These are phyloP conservation scores for Phytophthora podocarpi DNA, from an alignment of 352 stramenopile species.

Conservation along the genomic window DNA sequence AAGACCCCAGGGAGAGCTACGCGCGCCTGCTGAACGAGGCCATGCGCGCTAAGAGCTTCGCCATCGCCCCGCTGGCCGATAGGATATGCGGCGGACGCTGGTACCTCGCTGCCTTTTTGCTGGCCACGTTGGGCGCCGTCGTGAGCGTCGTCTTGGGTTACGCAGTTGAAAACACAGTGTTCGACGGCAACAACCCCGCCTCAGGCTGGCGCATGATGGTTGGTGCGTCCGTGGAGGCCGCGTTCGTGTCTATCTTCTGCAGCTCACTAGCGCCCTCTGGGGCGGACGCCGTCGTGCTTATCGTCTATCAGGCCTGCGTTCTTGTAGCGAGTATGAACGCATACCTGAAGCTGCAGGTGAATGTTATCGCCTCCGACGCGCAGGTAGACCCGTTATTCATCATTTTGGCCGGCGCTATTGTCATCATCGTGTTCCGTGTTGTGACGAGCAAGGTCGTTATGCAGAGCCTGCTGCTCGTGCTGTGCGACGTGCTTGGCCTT, in stretches of 20 bases:
- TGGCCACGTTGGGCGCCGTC: constrained; percentile 23
- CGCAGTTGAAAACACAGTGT: constrained; percentile 34
- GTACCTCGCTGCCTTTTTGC: constrained; percentile 31
- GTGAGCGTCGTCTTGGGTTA: constrained; percentile 30
- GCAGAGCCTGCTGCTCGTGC: constrained; percentile 46
- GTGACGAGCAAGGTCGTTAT: constrained; percentile 60
- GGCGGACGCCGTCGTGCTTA: constrained; percentile 44
- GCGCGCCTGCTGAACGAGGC: constrained; percentile 21
- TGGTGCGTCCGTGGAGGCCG: constrained; percentile 30
- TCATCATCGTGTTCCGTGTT: constrained; percentile 50
- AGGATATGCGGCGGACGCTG: constrained; percentile 38
- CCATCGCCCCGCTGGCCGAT: constrained; percentile 29
- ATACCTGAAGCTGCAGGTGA: constrained; percentile 48
- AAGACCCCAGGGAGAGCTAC: constrained; percentile 34
- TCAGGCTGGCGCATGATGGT: constrained; percentile 47
- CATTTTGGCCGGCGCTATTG: constrained; percentile 44
- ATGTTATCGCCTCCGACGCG: constrained; percentile 32
- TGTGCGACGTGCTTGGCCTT: constrained; percentile 48
- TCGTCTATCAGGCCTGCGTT: constrained; percentile 53
- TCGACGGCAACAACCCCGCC: constrained; percentile 14
- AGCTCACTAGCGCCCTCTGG: constrained; percentile 43
- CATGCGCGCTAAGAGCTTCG: constrained; percentile 39
- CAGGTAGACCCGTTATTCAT: constrained; percentile 56
- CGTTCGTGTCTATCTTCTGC: constrained; percentile 39
- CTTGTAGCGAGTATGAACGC: constrained; percentile 56